Evolutionary conservation across 73 alveolate species (phyloP).

Genomic region (Stentor coeruleus): DNA sequence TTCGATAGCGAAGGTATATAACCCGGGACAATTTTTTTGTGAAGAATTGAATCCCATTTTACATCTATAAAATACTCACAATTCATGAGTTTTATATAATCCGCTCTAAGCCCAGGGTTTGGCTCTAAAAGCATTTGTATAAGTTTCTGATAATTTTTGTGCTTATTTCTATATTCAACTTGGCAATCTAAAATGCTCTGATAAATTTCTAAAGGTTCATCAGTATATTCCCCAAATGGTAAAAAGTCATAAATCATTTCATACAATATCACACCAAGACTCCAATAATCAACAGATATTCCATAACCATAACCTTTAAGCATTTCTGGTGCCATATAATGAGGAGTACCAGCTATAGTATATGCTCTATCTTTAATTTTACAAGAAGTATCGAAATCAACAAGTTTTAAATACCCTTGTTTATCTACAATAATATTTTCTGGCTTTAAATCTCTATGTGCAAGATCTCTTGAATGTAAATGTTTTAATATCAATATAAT

Average conservation of each 20-base stretch:
- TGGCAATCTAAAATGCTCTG: not conserved
- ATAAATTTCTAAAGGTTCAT: not conserved
- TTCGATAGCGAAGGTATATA: not conserved
- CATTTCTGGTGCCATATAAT: conserved; percentile 65
- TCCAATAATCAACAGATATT: not conserved
- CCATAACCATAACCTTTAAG: not conserved
- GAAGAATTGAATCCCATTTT: not conserved
- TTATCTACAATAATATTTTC: conserved; percentile 33
- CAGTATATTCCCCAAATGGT: not conserved
- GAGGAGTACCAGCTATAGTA: conserved; percentile 35
- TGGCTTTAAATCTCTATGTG: conserved; percentile 80
- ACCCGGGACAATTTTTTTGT: not conserved
- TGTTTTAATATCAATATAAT: conserved; percentile 64
- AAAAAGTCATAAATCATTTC: not conserved
- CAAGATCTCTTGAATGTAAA: conserved; percentile 64
- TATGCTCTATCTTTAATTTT: conserved; percentile 30
- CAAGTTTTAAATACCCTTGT: not conserved
- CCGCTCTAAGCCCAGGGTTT: conserved; percentile 1
- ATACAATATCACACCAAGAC: not conserved
- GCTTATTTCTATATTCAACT: not conserved
- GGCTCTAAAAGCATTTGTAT: not conserved
- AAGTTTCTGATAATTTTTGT: not conserved
- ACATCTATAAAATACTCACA: not conserved
- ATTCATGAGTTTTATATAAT: not conserved
- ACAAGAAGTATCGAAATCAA: not conserved